Percentiles rank a stretch among this genome's conserved stretches.
Evolutionary conservation across 805 yeast genomes (phyloP).

Genomic region (Isabelozyma pseudorhagii): DNA sequence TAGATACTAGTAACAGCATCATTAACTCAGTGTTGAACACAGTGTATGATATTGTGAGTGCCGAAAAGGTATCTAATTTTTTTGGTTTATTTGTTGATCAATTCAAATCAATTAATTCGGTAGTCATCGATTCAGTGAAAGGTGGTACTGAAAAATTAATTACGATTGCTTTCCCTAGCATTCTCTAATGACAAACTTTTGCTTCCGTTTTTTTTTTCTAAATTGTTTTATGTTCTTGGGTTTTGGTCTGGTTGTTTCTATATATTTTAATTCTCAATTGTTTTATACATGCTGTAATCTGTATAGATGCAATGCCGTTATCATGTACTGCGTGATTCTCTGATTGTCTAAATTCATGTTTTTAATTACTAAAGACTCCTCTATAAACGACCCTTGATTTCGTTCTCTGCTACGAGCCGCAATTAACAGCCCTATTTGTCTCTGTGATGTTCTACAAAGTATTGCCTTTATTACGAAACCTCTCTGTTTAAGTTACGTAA

Average conservation of each 20-base stretch:
- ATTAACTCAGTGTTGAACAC: neutral
- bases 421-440: too few relatives aligned
- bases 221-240: neutral
- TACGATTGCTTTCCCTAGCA: neutral
- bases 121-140: constrained; percentile 14
- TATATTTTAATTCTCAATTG: neutral
- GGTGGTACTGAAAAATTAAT: constrained; percentile 24
- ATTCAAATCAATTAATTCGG: constrained; percentile 1
- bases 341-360: too few relatives aligned
- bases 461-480: too few relatives aligned
- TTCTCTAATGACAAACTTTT: neutral
- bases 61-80: neutral
- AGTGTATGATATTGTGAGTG: neutral
- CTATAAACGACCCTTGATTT: too few relatives aligned
- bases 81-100: constrained; percentile 1
- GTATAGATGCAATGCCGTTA: too few relatives aligned
- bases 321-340: too few relatives aligned
- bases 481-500: too few relatives aligned
- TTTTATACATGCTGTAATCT: too few relatives aligned
- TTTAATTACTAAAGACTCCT: too few relatives aligned
- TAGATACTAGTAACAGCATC: neutral
- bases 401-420: too few relatives aligned
- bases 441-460: too few relatives aligned
- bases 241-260: neutral
- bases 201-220: neutral